Base-by-base conservation (phyloP, 2,329 filamentous ascomycete genomes). In the Aspergillus oerlinghausenensis region DNA sequence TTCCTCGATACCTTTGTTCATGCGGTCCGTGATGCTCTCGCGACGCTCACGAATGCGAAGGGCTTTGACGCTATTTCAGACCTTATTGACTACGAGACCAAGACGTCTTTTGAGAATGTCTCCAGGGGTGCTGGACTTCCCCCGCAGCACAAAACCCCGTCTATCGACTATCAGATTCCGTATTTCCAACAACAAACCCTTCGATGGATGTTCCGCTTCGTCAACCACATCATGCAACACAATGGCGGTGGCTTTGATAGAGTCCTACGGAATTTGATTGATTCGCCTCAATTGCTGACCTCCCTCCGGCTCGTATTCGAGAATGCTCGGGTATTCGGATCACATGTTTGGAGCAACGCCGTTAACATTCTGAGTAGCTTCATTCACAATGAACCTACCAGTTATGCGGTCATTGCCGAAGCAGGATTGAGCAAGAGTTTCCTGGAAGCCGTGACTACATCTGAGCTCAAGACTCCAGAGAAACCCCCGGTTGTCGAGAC, bases 311-410 rank as follows among this genome's bases (percentile, higher is more conserved):
- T 86, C 40, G 90, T 99, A 49, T 88, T 97, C 61, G 86, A 88
- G 61, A 88, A 96, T 66, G 87, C 89, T 40, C 80, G 80, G 52
- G 80, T 87, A 40, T 99, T 92, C 70, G 94, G 94, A 11, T 94
- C 93, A 2, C 88, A 94, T 57, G 91, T 97, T 4, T 99, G 94
- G 94, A 96, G 92, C 50, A 92, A 92, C 70, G 89, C 92, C 6
- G 90, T 96, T 60, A 92, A 88, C 54, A 93, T 97, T 55, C 79
- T 99, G 51, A 94, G 90, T 69, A 93, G 91, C 65, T 99, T 99
- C 73, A 96, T 99, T 66, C 95, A 99, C 75, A 97, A 97, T 69
- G 94, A 99, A 68, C 94, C 94, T 0, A 99, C 94, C 0, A 99
- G 94, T 73, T 99, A 96, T 71, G 88, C 91, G 28, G 91, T 96